Conservation (phyloP, 306 rosid genomes). For the Begonia loranthoides region DNA sequence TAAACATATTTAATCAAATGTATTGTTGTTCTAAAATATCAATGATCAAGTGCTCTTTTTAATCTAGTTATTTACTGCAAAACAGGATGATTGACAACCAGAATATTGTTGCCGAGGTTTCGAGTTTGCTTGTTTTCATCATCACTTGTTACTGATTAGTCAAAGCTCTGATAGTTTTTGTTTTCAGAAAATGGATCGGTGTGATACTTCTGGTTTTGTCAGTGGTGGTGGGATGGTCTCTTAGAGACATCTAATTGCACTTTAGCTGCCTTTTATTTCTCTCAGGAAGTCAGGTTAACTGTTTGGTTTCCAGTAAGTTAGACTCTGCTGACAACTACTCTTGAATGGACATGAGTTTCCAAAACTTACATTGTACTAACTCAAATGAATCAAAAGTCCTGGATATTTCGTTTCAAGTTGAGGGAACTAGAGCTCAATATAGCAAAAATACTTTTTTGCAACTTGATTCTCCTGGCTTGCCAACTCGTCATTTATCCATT, state of each 20-base stretch:
- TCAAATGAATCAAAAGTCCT: constrained; percentile 53
- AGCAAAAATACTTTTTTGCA: constrained; percentile 53
- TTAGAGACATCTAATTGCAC: constrained; percentile 39
- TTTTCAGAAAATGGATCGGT: constrained; percentile 59
- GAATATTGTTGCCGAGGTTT: constrained; percentile 20
- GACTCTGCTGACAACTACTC: constrained; percentile 15
- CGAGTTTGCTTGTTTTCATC: constrained; percentile 23
- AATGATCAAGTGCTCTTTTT: constrained; percentile 1
- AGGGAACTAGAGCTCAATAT: constrained; percentile 25
- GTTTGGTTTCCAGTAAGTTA: constrained; percentile 25
- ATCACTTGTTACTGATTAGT: constrained; percentile 28
- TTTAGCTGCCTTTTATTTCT: constrained; percentile 21
- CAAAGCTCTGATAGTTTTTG: constrained; percentile 17
- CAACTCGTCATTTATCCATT: constrained; percentile 20
- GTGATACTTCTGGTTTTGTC: constrained; percentile 96
- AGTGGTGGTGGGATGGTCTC: constrained; percentile 69
- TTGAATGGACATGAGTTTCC: constrained; percentile 55
- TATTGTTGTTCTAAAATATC: background rate
- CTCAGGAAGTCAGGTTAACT: constrained; percentile 39
- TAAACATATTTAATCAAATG: background rate
- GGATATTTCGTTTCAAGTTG: constrained; percentile 43
- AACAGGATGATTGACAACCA: constrained; percentile 46
- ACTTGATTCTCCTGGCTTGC: constrained; percentile 59
- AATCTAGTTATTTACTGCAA: constrained; percentile 14
- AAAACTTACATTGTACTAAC: constrained; percentile 44